These are phyloP conservation scores for Blastobotrys ciferrii DNA, from an alignment of 1,139 yeast genomes.

Conservation along the genomic window DNA sequence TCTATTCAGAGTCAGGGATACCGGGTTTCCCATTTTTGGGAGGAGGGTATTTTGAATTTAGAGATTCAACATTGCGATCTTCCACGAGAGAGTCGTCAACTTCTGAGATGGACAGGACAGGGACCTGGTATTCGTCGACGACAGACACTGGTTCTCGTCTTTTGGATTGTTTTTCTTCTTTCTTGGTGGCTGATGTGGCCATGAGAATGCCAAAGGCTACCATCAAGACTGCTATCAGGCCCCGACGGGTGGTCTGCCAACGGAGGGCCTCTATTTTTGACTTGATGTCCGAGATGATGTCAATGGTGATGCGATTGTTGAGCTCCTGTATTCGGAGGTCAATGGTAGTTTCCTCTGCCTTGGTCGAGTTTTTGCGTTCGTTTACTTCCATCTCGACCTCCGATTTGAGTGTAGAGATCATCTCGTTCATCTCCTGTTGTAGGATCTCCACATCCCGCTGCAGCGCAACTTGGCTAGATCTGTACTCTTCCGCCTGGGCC, in stretches of 20 bases:
- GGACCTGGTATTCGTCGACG: constrained; percentile 32
- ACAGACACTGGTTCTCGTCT: constrained; percentile 31
- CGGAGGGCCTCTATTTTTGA: constrained; percentile 84
- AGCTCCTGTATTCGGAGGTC: constrained; percentile 77
- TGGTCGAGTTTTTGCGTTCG: constrained; percentile 83
- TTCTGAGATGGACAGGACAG: constrained; percentile 30
- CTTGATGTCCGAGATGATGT: constrained; percentile 75
- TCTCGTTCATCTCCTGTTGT: constrained; percentile 75
- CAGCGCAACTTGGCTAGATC: constrained; percentile 63
- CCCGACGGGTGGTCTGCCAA: constrained; percentile 93
- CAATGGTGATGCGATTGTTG: constrained; percentile 81
- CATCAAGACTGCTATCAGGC: constrained; percentile 58
- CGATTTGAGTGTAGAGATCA: constrained; percentile 62
- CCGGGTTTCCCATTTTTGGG: background rate
- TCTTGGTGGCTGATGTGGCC: constrained; percentile 47
- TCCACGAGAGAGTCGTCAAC: constrained; percentile 30
- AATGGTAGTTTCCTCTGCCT: constrained; percentile 68
- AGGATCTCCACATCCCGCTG: constrained; percentile 70
- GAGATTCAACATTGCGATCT: constrained; percentile 29
- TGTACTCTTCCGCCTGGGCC: constrained; percentile 63
- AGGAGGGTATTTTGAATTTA: constrained; percentile 9
- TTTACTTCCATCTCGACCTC: constrained; percentile 81
- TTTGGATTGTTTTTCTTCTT: constrained; percentile 33
- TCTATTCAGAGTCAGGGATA: background rate
- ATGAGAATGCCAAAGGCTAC: constrained; percentile 50